Base-by-base conservation (phyloP, 1,139 yeast species). In the Magnusiomyces sp. region DNA sequence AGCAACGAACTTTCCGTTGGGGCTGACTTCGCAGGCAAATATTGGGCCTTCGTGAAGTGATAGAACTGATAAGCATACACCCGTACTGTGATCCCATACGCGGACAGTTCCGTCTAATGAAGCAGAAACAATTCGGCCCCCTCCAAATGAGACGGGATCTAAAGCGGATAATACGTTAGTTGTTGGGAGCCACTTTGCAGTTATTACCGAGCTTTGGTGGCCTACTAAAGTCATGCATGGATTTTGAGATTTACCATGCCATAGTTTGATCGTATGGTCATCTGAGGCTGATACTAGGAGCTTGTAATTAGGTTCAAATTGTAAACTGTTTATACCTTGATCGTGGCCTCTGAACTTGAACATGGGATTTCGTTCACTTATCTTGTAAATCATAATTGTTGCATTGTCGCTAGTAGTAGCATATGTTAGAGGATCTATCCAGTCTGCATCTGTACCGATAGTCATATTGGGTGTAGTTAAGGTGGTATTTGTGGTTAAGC, bases 251-350 rank as follows among this genome's bases (percentile, higher is more conserved):
- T 63, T 59, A 7, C 70, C 69, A 37, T 65, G 65, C 95, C 95
- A 89, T 14, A 88, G 71, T 58, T 87, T 76, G 10, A 88, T 72
- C 0, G 76, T 69, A 51, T 77, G 75, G 62, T 89, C 96, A 62
- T 86, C 95, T 1, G 94, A 81, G 13, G 86, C 81, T 1, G 90
- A 79, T 1, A 88, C 81, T 43, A 89, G 70, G 40, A 82, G 64
- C 55, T 77, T 79, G 4, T 76, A 69, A 1, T 65, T 62, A 1
- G 64, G 56, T 57, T 82, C 80, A 62, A 82, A 86, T 40, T 68
- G 66, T 14, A 85, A 69, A 2, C 69, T 68, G n/a, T 85, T 74
- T 13, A 86, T 75, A 1, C 79, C 71, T 48, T 79, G 77, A 11
- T 75, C 71, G 61, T 88, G 96, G 1, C 95, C 96, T 20, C 75